Conservation (phyloP, 208 protist genomes). For the Trypanosoma avium region DNA sequence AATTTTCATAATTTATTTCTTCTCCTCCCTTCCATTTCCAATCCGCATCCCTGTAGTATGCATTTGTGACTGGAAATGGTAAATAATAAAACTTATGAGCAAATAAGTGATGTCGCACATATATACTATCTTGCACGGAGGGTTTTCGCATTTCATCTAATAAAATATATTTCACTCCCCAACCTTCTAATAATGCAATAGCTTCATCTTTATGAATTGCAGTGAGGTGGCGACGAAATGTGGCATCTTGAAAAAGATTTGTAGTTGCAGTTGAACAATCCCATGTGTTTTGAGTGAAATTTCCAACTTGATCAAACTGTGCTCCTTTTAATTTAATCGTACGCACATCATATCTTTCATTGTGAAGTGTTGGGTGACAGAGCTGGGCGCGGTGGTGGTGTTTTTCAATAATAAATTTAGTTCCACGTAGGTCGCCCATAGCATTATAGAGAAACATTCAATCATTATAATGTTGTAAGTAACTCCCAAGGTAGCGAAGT, state of each 20-base stretch:
- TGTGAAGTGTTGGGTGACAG: conserved; percentile 45
- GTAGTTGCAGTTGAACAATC: conserved; percentile 48
- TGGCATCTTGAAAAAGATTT: conserved; percentile 59
- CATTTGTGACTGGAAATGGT: conserved; percentile 69
- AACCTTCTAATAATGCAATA: conserved; percentile 69
- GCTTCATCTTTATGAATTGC: conserved; percentile 65
- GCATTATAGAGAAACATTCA: conserved; percentile 55
- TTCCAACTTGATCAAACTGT: conserved; percentile 68
- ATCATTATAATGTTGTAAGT: conserved; percentile 67
- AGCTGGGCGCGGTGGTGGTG: conserved; percentile 67
- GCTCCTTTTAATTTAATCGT: conserved; percentile 49
- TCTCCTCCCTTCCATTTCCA: conserved; percentile 84
- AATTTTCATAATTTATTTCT: conserved; percentile 67
- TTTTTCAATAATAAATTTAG: conserved; percentile 66
- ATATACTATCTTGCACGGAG: conserved; percentile 67
- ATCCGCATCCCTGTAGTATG: conserved; percentile 73
- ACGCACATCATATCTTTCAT: conserved; percentile 58
- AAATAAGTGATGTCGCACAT: conserved; percentile 75
- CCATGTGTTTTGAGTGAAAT: conserved; percentile 66
- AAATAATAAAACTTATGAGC: conserved; percentile 83
- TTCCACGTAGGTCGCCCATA: conserved; percentile 43
- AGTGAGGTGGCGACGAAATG: conserved; percentile 35
- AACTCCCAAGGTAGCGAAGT: conserved; percentile 67
- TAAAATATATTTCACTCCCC: conserved; percentile 80
- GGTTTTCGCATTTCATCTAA: conserved; percentile 83